These are phyloP conservation scores for Microthlaspi erraticum DNA, from an alignment of 345 rosid species.

Conservation along the genomic window DNA sequence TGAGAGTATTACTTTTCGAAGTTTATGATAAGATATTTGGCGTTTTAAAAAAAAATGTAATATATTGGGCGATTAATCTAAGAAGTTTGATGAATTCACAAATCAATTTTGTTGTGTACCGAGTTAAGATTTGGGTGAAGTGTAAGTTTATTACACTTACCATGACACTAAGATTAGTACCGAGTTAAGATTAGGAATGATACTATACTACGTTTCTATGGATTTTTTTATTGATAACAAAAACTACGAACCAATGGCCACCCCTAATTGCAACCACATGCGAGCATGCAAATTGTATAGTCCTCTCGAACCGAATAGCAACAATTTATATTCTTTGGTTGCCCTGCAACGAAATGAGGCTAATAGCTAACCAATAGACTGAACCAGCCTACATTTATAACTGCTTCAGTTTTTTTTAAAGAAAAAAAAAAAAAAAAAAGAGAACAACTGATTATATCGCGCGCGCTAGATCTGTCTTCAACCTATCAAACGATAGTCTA, in stretches of 20 bases:
- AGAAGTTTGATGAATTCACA: not conserved
- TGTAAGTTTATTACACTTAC: not conserved
- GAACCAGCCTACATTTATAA: slow-evolving; percentile 16
- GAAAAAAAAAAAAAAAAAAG: not conserved
- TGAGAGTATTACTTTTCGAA: not conserved
- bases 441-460: not conserved
- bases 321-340: not conserved
- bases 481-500: not conserved
- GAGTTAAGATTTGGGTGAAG: not conserved
- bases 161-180: no score
- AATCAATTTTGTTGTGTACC: slow-evolving; percentile 10
- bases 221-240: no score
- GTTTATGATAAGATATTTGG: no score
- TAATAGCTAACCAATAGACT: not conserved
- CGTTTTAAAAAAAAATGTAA: no score
- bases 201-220: no score
- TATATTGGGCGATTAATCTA: not conserved
- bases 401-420: slow-evolving; percentile 8
- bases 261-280: not conserved
- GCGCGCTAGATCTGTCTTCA: slow-evolving; percentile 2
- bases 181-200: no score
- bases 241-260: not conserved
- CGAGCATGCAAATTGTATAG: not conserved
- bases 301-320: not conserved
- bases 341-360: slow-evolving; percentile 9